Evolutionary conservation across 2,329 filamentous ascomycete genomes (phyloP).

Genomic region (Penicillium thymicola): DNA sequence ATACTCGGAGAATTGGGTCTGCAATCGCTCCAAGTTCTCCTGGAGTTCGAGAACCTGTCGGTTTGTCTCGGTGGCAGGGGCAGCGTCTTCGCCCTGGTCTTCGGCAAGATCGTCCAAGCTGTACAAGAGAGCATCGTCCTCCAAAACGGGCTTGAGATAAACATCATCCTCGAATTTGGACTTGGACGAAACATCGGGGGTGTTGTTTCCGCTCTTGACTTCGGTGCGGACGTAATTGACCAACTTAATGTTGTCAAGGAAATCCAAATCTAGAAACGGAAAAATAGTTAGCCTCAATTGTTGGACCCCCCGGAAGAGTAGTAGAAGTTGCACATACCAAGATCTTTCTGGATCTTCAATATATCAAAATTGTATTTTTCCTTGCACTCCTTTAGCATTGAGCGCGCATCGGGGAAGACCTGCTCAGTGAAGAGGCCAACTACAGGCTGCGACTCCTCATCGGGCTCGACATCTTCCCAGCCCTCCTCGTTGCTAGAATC

Average conservation of each 20-base stretch:
- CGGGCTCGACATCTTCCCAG: conserved; percentile 60
- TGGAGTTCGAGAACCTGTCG: conserved; percentile 57
- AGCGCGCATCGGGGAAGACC: conserved; percentile 60
- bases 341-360: conserved; percentile 53
- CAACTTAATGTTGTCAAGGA: conserved; percentile 69
- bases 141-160: conserved; percentile 77
- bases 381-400: conserved; percentile 68
- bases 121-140: conserved; percentile 86
- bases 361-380: conserved; percentile 67
- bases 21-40: conserved; percentile 58
- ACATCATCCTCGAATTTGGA: conserved; percentile 70
- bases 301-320: conserved; percentile 8
- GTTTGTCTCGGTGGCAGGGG: conserved; percentile 39
- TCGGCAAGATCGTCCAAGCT: conserved; percentile 73
- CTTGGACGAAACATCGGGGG: conserved; percentile 58
- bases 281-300: conserved; percentile 15
- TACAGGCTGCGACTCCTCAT: conserved; percentile 61
- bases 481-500: conserved; percentile 51
- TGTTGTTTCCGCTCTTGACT: conserved; percentile 44
- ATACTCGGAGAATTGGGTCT: conserved; percentile 63
- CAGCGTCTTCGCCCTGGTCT: conserved; percentile 30
- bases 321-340: conserved; percentile 39
- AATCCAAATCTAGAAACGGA: conserved; percentile 59
- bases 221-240: conserved; percentile 63
- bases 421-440: conserved; percentile 66